These are phyloP conservation scores for Fusarium albosuccineum DNA, from an alignment of 2,329 filamentous ascomycete genomes.

Conservation along the genomic window DNA sequence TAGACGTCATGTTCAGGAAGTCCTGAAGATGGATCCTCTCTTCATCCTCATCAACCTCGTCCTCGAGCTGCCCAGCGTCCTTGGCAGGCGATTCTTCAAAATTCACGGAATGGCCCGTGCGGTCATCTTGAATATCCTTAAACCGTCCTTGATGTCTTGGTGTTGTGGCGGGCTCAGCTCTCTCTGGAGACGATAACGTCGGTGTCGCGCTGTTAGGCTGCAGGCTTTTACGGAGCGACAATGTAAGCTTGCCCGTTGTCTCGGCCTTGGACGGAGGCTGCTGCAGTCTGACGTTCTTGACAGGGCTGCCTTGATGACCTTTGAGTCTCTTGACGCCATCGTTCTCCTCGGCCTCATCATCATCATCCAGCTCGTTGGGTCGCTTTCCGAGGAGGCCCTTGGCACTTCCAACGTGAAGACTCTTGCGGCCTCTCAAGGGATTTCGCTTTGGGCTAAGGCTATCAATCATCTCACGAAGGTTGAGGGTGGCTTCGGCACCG, in stretches of 20 bases:
- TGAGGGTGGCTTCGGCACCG: slow-evolving; percentile 69
- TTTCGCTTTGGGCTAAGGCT: slow-evolving; percentile 83
- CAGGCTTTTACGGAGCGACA: slow-evolving; percentile 62
- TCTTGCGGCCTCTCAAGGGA: slow-evolving; percentile 76
- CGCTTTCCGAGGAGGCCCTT: slow-evolving; percentile 80
- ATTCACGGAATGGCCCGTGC: slow-evolving; percentile 59
- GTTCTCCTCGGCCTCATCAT: slow-evolving; percentile 68
- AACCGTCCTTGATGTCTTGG: slow-evolving; percentile 69
- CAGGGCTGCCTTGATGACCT: slow-evolving; percentile 78
- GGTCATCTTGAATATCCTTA: slow-evolving; percentile 64
- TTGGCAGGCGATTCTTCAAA: slow-evolving; percentile 58
- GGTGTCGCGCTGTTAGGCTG: slow-evolving; percentile 61
- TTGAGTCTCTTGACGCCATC: slow-evolving; percentile 78
- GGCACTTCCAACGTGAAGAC: slow-evolving; percentile 80
- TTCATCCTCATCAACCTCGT: slow-evolving; percentile 65
- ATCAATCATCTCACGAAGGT: slow-evolving; percentile 81
- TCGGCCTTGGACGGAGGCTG: slow-evolving; percentile 77
- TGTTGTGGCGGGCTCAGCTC: slow-evolving; percentile 61
- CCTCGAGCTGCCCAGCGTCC: slow-evolving; percentile 58
- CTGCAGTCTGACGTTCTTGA: slow-evolving; percentile 79
- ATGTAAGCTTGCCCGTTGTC: slow-evolving; percentile 70
- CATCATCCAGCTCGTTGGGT: slow-evolving; percentile 75
- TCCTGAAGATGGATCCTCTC: slow-evolving; percentile 85
- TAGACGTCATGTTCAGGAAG: slow-evolving; percentile 94
- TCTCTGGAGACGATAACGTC: slow-evolving; percentile 62